phyloP scores from a whole-genome alignment of 495 filamentous ascomycete genomes.

The Rusavskia elegans region DNA sequence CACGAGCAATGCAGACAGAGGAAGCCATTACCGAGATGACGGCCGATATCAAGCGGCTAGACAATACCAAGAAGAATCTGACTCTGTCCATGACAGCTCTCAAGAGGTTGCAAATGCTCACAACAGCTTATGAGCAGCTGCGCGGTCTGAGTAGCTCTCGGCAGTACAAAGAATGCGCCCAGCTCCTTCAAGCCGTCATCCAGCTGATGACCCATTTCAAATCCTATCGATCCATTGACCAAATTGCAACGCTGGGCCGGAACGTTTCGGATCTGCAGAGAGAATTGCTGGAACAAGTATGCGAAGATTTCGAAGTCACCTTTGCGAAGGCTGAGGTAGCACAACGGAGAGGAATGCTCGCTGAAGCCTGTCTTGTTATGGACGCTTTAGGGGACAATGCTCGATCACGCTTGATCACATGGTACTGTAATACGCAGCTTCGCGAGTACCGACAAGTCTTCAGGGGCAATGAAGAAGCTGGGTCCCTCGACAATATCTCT shows the following conservation, averaged over 20 bases:
- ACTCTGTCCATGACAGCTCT: conserved; percentile 96
- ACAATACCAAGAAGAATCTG: conserved; percentile 90
- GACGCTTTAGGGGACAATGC: conserved; percentile 90
- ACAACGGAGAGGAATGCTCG: conserved; percentile 49
- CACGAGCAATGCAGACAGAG: conserved; percentile 80
- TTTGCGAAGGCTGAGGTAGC: conserved; percentile 82
- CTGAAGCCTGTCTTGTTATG: conserved; percentile 84
- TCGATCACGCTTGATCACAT: conserved; percentile 65
- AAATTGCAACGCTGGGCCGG: conserved; percentile 84
- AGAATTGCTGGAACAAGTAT: conserved; percentile 89
- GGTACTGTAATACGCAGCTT: conserved; percentile 97
- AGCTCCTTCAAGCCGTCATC: conserved; percentile 85
- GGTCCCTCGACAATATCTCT: conserved; percentile 92
- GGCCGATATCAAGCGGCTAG: conserved; percentile 94
- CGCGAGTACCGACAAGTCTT: conserved; percentile 94
- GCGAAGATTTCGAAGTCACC: conserved; percentile 91
- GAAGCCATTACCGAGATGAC: conserved; percentile 97
- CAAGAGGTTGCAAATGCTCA: conserved; percentile 96
- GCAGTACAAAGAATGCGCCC: conserved; percentile 93
- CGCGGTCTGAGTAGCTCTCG: conserved; percentile 64
- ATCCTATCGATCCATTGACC: conserved; percentile 91
- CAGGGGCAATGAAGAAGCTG: conserved; percentile 88
- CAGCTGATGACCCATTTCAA: conserved; percentile 99
- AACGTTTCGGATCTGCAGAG: conserved; percentile 91
- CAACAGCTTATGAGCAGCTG: conserved; percentile 94